phyloP scores from a whole-genome alignment of 2,329 filamentous ascomycete genomes.

The Sphaerulina populicola region DNA sequence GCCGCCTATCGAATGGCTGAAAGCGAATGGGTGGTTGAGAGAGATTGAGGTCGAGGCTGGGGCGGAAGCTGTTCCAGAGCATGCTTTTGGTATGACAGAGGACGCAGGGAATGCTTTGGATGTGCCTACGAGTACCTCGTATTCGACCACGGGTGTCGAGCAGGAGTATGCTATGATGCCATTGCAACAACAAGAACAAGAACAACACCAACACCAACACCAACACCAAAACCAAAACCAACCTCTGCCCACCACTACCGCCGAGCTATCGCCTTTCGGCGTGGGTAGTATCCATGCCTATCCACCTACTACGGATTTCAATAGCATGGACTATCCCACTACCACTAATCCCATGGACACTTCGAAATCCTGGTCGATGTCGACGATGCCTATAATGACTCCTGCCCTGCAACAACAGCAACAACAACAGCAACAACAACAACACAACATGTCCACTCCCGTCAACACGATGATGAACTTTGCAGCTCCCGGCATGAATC shows the following conservation, averaged over 20 bases:
- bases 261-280: conserved; percentile 3
- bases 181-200: conserved; percentile 3
- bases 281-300: conserved; percentile 5
- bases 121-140: not conserved
- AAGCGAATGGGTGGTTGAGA: conserved; percentile 49
- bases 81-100: not conserved
- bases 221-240: no score
- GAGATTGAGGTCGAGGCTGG: conserved; percentile 42
- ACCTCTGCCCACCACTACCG: not conserved
- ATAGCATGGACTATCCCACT: conserved; percentile 18
- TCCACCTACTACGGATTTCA: conserved; percentile 13
- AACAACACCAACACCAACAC: conserved; percentile 7
- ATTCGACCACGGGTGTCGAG: not conserved
- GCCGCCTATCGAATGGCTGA: conserved; percentile 53
- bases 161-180: not conserved
- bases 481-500: no score
- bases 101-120: not conserved
- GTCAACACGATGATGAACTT: not conserved
- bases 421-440: conserved; percentile 11
- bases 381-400: conserved; percentile 16
- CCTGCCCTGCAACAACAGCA: conserved; percentile 3
- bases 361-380: conserved; percentile 2
- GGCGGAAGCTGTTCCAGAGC: not conserved
- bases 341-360: conserved; percentile 13
- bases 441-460: conserved; percentile 19